Percentiles rank a stretch among this genome's conserved stretches.
Evolutionary conservation across 2,329 filamentous ascomycete species (phyloP).

Genomic region (Cladobotryum mycophilum): DNA sequence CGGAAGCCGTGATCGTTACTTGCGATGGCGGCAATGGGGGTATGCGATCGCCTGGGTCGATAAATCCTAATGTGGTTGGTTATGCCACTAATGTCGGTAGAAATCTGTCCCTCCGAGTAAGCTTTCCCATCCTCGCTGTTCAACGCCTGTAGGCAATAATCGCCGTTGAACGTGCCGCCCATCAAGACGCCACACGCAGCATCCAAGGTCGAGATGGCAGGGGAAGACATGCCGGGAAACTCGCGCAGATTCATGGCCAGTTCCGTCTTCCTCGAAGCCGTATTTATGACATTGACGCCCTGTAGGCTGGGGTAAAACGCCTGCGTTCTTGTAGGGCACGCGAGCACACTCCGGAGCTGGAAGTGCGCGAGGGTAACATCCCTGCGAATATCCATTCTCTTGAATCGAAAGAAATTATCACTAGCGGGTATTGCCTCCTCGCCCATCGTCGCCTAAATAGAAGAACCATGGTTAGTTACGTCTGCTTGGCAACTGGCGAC

Average conservation of each 20-base stretch:
- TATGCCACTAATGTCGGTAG: slow-evolving; percentile 45
- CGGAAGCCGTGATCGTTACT: slow-evolving; percentile 58
- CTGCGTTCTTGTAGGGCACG: slow-evolving; percentile 48
- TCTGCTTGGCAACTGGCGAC: not conserved
- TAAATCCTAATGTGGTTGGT: slow-evolving; percentile 60
- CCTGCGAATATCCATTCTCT: slow-evolving; percentile 47
- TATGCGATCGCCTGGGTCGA: slow-evolving; percentile 42
- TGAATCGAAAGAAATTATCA: slow-evolving; percentile 53
- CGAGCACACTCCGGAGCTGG: slow-evolving; percentile 58
- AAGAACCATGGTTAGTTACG: not conserved
- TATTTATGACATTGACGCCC: slow-evolving; percentile 48
- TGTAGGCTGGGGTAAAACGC: slow-evolving; percentile 50
- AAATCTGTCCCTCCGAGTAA: slow-evolving; percentile 42
- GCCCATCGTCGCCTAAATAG: slow-evolving; percentile 13
- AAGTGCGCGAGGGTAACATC: slow-evolving; percentile 57
- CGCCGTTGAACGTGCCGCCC: slow-evolving; percentile 52
- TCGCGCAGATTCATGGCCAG: slow-evolving; percentile 39
- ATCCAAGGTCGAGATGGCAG: slow-evolving; percentile 44
- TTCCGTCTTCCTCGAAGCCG: slow-evolving; percentile 40
- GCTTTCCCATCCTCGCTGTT: slow-evolving; percentile 32
- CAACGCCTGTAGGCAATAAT: slow-evolving; percentile 45
- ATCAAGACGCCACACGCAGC: slow-evolving; percentile 50
- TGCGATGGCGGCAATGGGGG: slow-evolving; percentile 52
- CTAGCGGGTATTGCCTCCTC: slow-evolving; percentile 28
- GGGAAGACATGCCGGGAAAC: slow-evolving; percentile 27